These are phyloP conservation scores for Uronychia setigera DNA, from an alignment of 73 alveolate species.

Conservation along the genomic window DNA sequence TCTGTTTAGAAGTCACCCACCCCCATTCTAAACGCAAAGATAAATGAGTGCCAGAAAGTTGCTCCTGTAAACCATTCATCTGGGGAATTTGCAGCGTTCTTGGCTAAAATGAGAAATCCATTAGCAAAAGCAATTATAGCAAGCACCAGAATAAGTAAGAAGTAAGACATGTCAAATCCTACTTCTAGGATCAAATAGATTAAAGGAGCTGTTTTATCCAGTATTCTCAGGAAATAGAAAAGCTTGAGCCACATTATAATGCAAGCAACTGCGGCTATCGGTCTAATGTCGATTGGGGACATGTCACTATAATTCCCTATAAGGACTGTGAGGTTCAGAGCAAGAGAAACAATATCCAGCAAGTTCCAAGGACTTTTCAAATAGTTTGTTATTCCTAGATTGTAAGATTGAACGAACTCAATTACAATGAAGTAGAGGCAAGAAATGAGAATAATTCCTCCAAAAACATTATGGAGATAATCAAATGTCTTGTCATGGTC, in stretches of 20 bases:
- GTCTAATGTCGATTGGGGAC: conserved; percentile 1
- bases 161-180: conserved; percentile 16
- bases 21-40: conserved; percentile 23
- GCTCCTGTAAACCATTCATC: neutral
- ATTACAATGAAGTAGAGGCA: neutral
- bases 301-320: neutral
- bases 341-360: conserved; percentile 11
- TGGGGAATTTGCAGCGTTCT: neutral
- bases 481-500: neutral
- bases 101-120: neutral
- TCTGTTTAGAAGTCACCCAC: conserved; percentile 42
- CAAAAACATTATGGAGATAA: neutral
- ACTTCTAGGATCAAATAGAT: conserved; percentile 27
- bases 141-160: conserved; percentile 11
- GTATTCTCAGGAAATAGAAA: conserved; percentile 23
- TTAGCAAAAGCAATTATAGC: conserved; percentile 29
- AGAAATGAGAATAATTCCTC: neutral
- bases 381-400: neutral
- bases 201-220: conserved; percentile 35
- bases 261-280: conserved; percentile 31
- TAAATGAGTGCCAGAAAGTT: neutral
- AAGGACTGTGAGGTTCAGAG: conserved; percentile 20
- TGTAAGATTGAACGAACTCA: neutral
- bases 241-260: conserved; percentile 27
- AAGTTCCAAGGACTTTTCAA: conserved; percentile 1